phyloP scores from a whole-genome alignment of 1,284 basidiomycete species.

The Sporisorium scitamineum region DNA sequence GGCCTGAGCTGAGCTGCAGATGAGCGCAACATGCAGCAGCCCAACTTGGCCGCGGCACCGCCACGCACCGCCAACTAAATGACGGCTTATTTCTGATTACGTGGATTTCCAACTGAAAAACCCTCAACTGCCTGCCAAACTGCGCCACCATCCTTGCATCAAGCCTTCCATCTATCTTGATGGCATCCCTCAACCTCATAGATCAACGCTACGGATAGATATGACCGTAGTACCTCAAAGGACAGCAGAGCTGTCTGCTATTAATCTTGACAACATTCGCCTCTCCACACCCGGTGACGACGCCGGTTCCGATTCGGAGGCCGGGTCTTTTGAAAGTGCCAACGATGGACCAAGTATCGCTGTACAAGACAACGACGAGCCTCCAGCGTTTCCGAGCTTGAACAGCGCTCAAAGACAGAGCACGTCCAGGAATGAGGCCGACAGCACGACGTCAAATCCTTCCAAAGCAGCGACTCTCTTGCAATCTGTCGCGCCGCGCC shows the following conservation, averaged over 20 bases:
- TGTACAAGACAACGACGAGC: conserved; percentile 74
- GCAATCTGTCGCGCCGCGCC: conserved; percentile 35
- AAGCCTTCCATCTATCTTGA: background rate
- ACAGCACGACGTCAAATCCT: background rate
- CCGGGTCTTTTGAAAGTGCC: conserved; percentile 29
- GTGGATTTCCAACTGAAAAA: background rate
- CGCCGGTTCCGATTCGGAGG: conserved; percentile 20
- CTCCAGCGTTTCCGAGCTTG: conserved; percentile 85
- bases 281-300: conserved; percentile 17
- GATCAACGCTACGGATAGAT: background rate
- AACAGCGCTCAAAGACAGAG: conserved; percentile 80
- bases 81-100: conserved; percentile 25
- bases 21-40: conserved; percentile 15
- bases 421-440: conserved; percentile 44
- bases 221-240: conserved; percentile 7
- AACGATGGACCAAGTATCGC: conserved; percentile 15
- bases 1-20: conserved; percentile 1
- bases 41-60: conserved; percentile 14
- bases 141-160: conserved; percentile 10
- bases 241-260: conserved; percentile 12
- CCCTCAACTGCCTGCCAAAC: conserved; percentile 17
- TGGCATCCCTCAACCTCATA: background rate
- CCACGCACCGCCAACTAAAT: conserved; percentile 7
- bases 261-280: conserved; percentile 32
- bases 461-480: conserved; percentile 23